Evolutionary conservation across 371 early-diverging fungal species (phyloP).

Genomic region (Lichtheimia ramosa): DNA sequence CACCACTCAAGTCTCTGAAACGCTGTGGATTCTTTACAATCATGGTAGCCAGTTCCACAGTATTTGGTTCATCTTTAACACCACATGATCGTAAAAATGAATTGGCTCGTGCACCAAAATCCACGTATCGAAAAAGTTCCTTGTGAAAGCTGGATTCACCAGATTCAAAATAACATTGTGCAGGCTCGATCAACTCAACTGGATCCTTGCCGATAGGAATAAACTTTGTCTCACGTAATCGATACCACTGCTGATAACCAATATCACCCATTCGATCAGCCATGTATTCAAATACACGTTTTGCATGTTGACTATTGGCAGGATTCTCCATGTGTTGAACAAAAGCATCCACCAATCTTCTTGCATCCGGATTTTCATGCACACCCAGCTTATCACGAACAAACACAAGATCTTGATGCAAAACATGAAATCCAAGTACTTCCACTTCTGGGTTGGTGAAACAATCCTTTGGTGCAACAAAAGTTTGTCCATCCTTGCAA

Average conservation of each 20-base stretch:
- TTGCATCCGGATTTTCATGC: slow-evolving; percentile 57
- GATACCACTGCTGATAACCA: slow-evolving; percentile 51
- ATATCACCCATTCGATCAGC: slow-evolving; percentile 65
- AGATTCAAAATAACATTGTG: slow-evolving; percentile 65
- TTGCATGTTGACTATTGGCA: slow-evolving; percentile 44
- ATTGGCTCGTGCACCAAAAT: slow-evolving; percentile 76
- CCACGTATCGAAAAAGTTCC: slow-evolving; percentile 67
- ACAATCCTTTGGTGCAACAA: slow-evolving; percentile 57
- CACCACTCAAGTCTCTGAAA: slow-evolving; percentile 67
- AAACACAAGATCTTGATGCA: slow-evolving; percentile 55
- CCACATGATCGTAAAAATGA: slow-evolving; percentile 84
- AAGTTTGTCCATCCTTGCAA: slow-evolving; percentile 40
- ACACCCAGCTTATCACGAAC: slow-evolving; percentile 75
- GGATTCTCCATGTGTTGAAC: slow-evolving; percentile 29
- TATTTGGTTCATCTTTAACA: slow-evolving; percentile 83
- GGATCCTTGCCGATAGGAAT: slow-evolving; percentile 58
- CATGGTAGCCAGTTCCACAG: slow-evolving; percentile 71
- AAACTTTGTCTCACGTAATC: slow-evolving; percentile 50
- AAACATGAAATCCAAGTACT: slow-evolving; percentile 67
- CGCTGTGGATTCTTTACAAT: slow-evolving; percentile 69
- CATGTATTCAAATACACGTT: slow-evolving; percentile 69
- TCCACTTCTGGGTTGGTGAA: slow-evolving; percentile 63
- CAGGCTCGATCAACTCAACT: slow-evolving; percentile 41
- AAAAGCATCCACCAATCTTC: slow-evolving; percentile 48
- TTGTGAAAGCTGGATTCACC: slow-evolving; percentile 47